phyloP scores from a whole-genome alignment of 2,329 filamentous ascomycete genomes.

The Phaeoacremonium minimum region DNA sequence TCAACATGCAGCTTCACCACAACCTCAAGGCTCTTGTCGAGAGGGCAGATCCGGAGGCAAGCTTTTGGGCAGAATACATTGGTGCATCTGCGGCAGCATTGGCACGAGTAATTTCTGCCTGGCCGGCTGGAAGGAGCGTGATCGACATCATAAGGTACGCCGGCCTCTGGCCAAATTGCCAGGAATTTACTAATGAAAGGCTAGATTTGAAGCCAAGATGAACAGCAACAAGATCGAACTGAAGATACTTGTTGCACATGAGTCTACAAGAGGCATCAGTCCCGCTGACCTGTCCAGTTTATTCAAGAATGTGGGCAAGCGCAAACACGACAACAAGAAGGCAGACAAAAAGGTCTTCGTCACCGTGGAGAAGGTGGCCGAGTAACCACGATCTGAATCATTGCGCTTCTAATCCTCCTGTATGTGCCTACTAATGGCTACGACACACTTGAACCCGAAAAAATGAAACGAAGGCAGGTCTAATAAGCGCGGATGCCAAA shows the following conservation, averaged over 20 bases:
- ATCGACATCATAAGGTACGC: conserved; percentile 34
- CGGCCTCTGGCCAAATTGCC: no score
- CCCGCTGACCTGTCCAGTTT: conserved; percentile 13
- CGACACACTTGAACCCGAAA: no score
- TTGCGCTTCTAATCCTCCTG: no score
- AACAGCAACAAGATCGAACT: conserved; percentile 23
- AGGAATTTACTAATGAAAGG: neutral
- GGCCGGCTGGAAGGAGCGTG: conserved; percentile 31
- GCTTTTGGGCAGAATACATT: conserved; percentile 51
- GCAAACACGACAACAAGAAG: conserved; percentile 14
- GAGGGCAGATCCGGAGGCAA: conserved; percentile 27
- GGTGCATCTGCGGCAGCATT: conserved; percentile 42
- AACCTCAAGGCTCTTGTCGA: conserved; percentile 37
- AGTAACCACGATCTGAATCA: no score
- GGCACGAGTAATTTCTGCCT: conserved; percentile 33
- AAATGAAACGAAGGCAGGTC: no score
- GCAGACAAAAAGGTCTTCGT: conserved; percentile 13
- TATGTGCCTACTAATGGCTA: no score
- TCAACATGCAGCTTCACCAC: conserved; percentile 37
- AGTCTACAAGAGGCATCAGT: conserved; percentile 12
- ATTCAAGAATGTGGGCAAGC: conserved; percentile 20
- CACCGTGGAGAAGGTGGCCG: conserved; percentile 8
- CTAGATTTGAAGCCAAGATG: conserved; percentile 6
- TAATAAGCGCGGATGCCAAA: no score
- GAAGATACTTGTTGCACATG: conserved; percentile 13